Percentiles rank a stretch among this genome's conserved stretches.
phyloP scores from a whole-genome alignment of 495 filamentous ascomycete genomes.

The Friedmanniomyces simplex region DNA sequence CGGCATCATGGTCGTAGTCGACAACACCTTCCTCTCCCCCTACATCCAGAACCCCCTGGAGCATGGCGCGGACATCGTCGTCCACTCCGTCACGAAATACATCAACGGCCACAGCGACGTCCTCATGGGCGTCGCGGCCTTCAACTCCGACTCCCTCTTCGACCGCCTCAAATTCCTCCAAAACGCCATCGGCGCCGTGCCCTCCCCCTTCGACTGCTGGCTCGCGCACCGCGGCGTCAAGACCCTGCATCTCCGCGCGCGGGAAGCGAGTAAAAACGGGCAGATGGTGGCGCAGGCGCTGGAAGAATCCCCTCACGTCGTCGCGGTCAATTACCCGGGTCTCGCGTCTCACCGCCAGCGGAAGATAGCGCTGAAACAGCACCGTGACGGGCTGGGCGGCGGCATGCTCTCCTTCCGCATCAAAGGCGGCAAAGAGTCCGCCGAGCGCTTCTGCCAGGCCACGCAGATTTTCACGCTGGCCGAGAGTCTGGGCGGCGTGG shows the following conservation, averaged over 20 bases:
- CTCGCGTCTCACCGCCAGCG: constrained; percentile 78
- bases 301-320: constrained; percentile 68
- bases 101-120: constrained; percentile 98
- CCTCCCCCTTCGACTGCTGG: constrained; percentile 94
- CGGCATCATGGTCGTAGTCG: constrained; percentile 89
- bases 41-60: constrained; percentile 94
- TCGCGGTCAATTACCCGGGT: constrained; percentile 91
- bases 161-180: constrained; percentile 80
- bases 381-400: constrained; percentile 88
- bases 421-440: constrained; percentile 74
- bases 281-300: constrained; percentile 65
- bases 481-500: constrained; percentile 86
- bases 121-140: constrained; percentile 96
- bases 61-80: constrained; percentile 91
- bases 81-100: constrained; percentile 99
- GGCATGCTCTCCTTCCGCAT: constrained; percentile 97
- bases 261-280: constrained; percentile 74
- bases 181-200: constrained; percentile 93
- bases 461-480: constrained; percentile 88
- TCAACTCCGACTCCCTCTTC: constrained; percentile 71
- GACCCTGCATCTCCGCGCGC: constrained; percentile 86
- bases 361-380: constrained; percentile 74
- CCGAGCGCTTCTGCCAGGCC: constrained; percentile 81
- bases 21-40: constrained; percentile 95
- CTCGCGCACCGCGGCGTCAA: constrained; percentile 97